Evolutionary conservation across 2,329 filamentous ascomycete genomes (phyloP).

Genomic region (Aspergillus tanneri): DNA sequence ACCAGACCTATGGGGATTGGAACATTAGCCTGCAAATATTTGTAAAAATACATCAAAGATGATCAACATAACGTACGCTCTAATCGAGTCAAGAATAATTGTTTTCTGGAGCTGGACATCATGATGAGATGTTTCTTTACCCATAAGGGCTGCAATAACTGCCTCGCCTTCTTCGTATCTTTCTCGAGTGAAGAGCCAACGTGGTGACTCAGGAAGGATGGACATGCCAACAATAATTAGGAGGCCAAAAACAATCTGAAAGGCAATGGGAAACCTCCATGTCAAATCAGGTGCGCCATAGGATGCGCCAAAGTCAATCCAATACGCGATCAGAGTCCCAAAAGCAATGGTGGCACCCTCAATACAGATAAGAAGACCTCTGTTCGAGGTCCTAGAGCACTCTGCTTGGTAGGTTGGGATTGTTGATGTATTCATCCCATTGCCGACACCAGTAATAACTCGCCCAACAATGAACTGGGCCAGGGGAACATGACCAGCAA

Average conservation of each 20-base stretch:
- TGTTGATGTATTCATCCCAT: conserved; percentile 40
- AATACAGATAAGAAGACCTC: conserved; percentile 36
- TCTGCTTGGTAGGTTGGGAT: conserved; percentile 44
- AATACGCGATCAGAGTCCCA: conserved; percentile 36
- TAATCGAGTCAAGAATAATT: conserved; percentile 62
- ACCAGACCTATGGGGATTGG: too few relatives aligned
- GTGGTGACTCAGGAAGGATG: conserved; percentile 53
- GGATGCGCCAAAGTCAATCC: conserved; percentile 37
- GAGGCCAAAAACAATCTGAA: conserved; percentile 48
- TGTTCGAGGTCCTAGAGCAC: conserved; percentile 33
- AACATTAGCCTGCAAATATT: conserved; percentile 49
- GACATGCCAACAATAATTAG: conserved; percentile 22
- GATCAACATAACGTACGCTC: too few relatives aligned
- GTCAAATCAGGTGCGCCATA: conserved; percentile 32
- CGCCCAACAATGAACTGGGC: conserved; percentile 44
- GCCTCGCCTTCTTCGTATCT: conserved; percentile 47
- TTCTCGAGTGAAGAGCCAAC: conserved; percentile 55
- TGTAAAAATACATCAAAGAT: too few relatives aligned
- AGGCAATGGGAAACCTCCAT: conserved; percentile 49
- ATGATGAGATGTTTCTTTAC: too few relatives aligned
- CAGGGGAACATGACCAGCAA: conserved; percentile 26
- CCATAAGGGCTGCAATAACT: conserved; percentile 46
- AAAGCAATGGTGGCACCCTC: conserved; percentile 35
- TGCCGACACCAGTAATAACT: conserved; percentile 40
- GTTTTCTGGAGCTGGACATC: conserved; percentile 53